phyloP scores from a whole-genome alignment of 371 early-diverging fungal genomes.

The Syncephalastrum racemosum region DNA sequence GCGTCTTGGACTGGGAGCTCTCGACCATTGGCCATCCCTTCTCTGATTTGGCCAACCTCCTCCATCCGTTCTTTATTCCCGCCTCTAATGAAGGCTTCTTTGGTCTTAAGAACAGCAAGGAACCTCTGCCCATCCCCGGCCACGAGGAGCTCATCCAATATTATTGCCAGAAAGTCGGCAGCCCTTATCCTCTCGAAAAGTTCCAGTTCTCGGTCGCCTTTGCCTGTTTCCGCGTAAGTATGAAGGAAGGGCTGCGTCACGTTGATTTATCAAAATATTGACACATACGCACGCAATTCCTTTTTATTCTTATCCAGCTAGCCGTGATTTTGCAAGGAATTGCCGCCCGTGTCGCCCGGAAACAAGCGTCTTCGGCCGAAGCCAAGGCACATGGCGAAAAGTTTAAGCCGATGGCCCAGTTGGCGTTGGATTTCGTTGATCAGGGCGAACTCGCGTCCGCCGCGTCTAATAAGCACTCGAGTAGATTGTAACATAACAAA shows the following conservation, averaged over 20 bases:
- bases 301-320: constrained; percentile 34
- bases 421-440: constrained; percentile 39
- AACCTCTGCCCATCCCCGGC: constrained; percentile 60
- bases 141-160: constrained; percentile 60
- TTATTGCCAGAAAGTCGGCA: constrained; percentile 58
- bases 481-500: too few relatives aligned
- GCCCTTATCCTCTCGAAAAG: constrained; percentile 67
- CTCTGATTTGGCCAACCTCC: constrained; percentile 85
- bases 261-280: too few relatives aligned
- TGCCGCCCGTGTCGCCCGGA: constrained; percentile 81
- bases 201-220: constrained; percentile 56
- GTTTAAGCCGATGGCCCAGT: constrained; percentile 32
- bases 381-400: constrained; percentile 57
- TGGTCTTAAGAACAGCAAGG: constrained; percentile 43
- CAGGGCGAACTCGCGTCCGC: constrained; percentile 23
- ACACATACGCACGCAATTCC: not conserved
- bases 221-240: constrained; percentile 55
- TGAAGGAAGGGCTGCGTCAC: constrained; percentile 36
- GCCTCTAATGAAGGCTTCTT: constrained; percentile 18
- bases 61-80: constrained; percentile 72
- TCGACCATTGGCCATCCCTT: constrained; percentile 94
- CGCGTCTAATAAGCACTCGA: too few relatives aligned
- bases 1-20: constrained; percentile 95
- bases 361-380: constrained; percentile 82
- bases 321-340: constrained; percentile 86